Percentiles rank a stretch among this genome's conserved stretches.
Evolutionary conservation across 176 grass and related monocot species (phyloP).

Genomic region (Hsuehochloa calcarea): DNA sequence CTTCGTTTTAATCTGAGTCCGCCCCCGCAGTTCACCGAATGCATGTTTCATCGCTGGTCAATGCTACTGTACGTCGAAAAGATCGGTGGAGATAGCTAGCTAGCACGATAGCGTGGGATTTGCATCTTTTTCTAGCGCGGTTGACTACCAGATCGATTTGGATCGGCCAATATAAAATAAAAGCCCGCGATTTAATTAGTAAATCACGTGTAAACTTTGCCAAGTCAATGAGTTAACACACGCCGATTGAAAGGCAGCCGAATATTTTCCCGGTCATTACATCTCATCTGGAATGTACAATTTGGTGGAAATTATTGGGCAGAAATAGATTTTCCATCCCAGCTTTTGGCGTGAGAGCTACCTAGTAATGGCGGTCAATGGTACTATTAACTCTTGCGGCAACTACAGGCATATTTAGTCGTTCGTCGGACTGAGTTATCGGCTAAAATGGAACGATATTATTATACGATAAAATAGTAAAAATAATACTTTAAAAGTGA

Average conservation of each 20-base stretch:
- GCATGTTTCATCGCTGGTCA: neutral
- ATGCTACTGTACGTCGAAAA: neutral
- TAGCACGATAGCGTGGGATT: neutral
- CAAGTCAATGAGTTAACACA: neutral
- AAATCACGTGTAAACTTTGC: neutral
- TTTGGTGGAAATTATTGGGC: neutral
- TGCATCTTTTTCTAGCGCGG: neutral
- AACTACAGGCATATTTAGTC: neutral
- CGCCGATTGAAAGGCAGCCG: neutral
- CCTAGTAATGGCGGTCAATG: neutral
- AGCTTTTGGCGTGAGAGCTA: neutral
- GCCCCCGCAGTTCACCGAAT: too few relatives aligned
- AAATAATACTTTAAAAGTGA: too few relatives aligned
- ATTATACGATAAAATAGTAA: too few relatives aligned
- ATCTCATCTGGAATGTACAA: neutral
- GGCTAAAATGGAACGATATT: too few relatives aligned
- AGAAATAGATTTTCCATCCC: neutral
- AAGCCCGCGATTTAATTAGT: too few relatives aligned
- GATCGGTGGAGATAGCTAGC: neutral
- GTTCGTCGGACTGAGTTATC: neutral
- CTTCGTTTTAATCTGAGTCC: too few relatives aligned
- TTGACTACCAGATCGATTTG: neutral
- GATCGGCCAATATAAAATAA: neutral
- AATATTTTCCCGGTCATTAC: neutral
- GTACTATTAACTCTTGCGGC: neutral